Conservation (phyloP, 352 stramenopile genomes). For the Peronospora farinosa region DNA sequence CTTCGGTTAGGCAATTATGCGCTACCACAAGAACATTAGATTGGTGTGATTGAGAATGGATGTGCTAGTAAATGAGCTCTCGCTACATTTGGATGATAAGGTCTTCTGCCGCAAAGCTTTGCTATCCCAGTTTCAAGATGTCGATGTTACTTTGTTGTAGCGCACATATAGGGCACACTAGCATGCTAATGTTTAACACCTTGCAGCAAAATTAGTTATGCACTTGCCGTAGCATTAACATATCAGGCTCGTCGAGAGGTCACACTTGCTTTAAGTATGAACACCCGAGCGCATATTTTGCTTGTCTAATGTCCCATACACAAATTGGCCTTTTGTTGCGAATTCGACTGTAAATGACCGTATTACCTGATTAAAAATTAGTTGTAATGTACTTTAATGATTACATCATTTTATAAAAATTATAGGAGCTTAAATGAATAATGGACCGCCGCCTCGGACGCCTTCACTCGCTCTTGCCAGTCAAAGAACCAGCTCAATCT, state of each 20-base stretch:
- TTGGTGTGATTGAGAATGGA: too few relatives aligned
- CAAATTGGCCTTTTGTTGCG: too few relatives aligned
- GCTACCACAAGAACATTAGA: too few relatives aligned
- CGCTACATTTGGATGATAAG: constrained; percentile 28
- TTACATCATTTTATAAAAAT: neutral
- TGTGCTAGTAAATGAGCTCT: neutral
- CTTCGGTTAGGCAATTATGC: constrained; percentile 35
- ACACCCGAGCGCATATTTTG: too few relatives aligned
- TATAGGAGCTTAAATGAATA: neutral
- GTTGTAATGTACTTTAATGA: neutral
- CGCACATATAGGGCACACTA: constrained; percentile 57
- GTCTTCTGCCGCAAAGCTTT: constrained; percentile 27
- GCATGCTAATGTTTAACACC: constrained; percentile 44
- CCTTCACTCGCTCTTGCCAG: constrained; percentile 19
- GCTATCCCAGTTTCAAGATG: constrained; percentile 13
- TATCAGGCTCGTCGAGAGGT: too few relatives aligned
- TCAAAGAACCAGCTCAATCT: constrained; percentile 13
- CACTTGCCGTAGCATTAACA: constrained; percentile 37
- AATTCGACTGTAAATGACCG: too few relatives aligned
- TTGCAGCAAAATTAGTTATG: constrained; percentile 52
- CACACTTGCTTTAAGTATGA: too few relatives aligned
- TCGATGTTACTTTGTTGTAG: constrained; percentile 39
- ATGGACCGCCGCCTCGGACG: neutral
- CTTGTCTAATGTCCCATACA: too few relatives aligned
- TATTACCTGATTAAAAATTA: too few relatives aligned